phyloP scores from a whole-genome alignment of 164 flowering plant species.

The Kalanchoe fedtschenkoi region DNA sequence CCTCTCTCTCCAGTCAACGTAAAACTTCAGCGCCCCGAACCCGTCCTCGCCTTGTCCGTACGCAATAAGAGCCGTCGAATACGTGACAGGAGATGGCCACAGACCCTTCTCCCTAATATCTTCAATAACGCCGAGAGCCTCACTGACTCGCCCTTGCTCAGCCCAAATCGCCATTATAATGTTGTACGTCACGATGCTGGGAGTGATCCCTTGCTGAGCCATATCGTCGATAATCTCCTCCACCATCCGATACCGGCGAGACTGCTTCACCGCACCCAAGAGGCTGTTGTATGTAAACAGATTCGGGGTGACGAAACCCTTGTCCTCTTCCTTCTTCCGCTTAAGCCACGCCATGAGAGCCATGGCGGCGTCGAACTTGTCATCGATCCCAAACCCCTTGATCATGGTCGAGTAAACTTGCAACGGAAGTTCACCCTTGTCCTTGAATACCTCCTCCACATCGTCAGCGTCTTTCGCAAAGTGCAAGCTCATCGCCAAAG shows the following conservation, averaged over 20 bases:
- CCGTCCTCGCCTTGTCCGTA: slow-evolving; percentile 76
- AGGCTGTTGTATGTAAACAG: slow-evolving; percentile 73
- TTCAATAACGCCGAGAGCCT: slow-evolving; percentile 54
- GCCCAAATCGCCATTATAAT: slow-evolving; percentile 59
- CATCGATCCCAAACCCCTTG: slow-evolving; percentile 61
- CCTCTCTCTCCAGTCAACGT: slow-evolving; percentile 41
- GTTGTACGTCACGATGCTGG: slow-evolving; percentile 74
- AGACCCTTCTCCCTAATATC: slow-evolving; percentile 48
- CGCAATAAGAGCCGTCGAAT: slow-evolving; percentile 70
- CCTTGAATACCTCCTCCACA: slow-evolving; percentile 64
- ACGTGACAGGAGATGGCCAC: slow-evolving; percentile 57
- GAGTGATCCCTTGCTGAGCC: slow-evolving; percentile 43
- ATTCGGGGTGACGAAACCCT: slow-evolving; percentile 41
- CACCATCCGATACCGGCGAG: slow-evolving; percentile 25
- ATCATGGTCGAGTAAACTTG: slow-evolving; percentile 66
- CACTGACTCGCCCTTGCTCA: slow-evolving; percentile 38
- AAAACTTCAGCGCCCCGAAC: slow-evolving; percentile 68
- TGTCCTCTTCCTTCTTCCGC: slow-evolving; percentile 35
- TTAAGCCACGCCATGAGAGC: slow-evolving; percentile 79
- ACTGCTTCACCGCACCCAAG: slow-evolving; percentile 68
- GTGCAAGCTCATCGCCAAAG: slow-evolving; percentile 41
- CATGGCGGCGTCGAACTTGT: slow-evolving; percentile 46
- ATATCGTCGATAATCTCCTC: slow-evolving; percentile 58
- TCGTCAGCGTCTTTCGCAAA: slow-evolving; percentile 57
- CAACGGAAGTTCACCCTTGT: slow-evolving; percentile 49